Evolutionary conservation across 352 stramenopile species (phyloP).

Genomic region (Pythium aristosporum): DNA sequence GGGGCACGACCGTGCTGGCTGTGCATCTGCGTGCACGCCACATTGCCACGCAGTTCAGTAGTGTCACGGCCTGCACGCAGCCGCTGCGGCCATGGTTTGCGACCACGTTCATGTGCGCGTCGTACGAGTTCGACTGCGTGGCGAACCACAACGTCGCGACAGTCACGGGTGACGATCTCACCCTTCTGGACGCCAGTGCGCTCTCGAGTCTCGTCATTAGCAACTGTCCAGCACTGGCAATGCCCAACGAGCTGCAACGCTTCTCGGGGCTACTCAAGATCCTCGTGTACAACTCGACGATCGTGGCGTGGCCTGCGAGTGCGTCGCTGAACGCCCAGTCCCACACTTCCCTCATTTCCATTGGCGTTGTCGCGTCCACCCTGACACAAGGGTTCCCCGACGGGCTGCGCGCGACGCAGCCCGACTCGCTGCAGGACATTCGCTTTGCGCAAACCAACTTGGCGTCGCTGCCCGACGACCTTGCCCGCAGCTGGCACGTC

Average conservation of each 20-base stretch:
- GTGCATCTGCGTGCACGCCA: conserved; percentile 33
- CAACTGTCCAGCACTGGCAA: conserved; percentile 32
- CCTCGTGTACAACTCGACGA: conserved; percentile 39
- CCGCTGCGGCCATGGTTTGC: conserved; percentile 34
- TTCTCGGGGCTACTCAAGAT: conserved; percentile 37
- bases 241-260: conserved; percentile 28
- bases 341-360: conserved; percentile 26
- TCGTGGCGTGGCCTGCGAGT: conserved; percentile 24
- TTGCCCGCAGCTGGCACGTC: conserved; percentile 16
- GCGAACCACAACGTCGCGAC: conserved; percentile 28
- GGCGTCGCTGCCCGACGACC: conserved; percentile 12
- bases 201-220: conserved; percentile 34
- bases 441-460: conserved; percentile 25
- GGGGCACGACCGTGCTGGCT: conserved; percentile 33
- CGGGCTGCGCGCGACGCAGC: conserved; percentile 20
- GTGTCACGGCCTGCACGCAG: conserved; percentile 34
- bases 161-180: conserved; percentile 23
- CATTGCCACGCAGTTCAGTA: conserved; percentile 20
- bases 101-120: conserved; percentile 33
- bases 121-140: conserved; percentile 38
- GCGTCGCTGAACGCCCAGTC: conserved; percentile 28
- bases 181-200: conserved; percentile 21
- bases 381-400: conserved; percentile 18
- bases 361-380: conserved; percentile 23
- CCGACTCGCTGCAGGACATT: conserved; percentile 26